Base-by-base conservation (phyloP, 768 basidiomycete genomes). In the Termitomyces sp. region DNA sequence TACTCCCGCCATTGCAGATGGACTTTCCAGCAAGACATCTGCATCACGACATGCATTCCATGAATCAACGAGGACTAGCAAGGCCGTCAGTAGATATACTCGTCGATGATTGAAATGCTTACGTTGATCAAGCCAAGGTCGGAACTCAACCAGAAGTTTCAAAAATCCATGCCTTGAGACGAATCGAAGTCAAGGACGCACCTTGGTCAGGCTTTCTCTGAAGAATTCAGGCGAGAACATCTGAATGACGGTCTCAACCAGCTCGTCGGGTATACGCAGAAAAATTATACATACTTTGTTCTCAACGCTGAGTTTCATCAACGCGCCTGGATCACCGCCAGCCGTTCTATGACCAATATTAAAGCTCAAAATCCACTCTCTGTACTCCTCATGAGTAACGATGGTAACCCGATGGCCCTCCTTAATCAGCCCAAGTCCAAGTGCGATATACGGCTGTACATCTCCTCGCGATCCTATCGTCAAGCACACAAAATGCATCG, bases 221-320 rank as follows among this genome's bases (percentile, higher is more conserved):
- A 88, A 87, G 63, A 86, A 88, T 20, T 84, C 83, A 0, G 85
- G 85, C 8, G 85, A 86, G 66, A 87, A 87, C 83, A 87, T 87
- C 83, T 84, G 22, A 10, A 62, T 5, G 27, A 22, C 10, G 20
- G 22, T 13, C n/a, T 46, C 47, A 12, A 8, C 24, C 5, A 1
- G 20, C 43, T 20, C 8, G 4, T 12, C 10, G 16, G n/a, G 5
- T 31, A 20, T 3, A 26, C 32, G n/a, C 3, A 63, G 53, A 13
- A 36, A 49, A n/a, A 22, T 50, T 46, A 16, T 20, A 29, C 37
- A 18, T 43, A 74, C 74, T 63, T 72, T 75, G 53, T 73, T 71
- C n/a, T 73, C 69, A 10, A 74, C 74, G 54, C 73, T 83, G 5
- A 87, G 72, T 63, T 85, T 84, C 86, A 87, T 87, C 65, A 87